phyloP scores from a whole-genome alignment of 2,329 filamentous ascomycete species.

The Cercospora sp. region DNA sequence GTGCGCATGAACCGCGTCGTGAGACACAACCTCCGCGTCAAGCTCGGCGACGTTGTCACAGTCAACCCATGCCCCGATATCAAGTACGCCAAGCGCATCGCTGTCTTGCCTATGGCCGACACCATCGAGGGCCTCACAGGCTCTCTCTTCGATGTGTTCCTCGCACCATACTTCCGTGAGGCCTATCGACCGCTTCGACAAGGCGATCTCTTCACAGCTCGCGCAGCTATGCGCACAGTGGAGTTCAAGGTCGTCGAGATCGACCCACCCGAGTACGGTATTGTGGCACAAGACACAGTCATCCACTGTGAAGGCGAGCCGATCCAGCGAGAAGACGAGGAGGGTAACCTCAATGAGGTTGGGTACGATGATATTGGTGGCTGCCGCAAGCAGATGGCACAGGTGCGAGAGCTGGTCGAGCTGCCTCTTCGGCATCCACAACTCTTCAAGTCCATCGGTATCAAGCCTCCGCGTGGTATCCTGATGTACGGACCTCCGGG shows the following conservation, averaged over 20 bases:
- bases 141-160: constrained; percentile 97
- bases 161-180: constrained; percentile 98
- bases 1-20: constrained; percentile 98
- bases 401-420: constrained; percentile 98
- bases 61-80: constrained; percentile 98
- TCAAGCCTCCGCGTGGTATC: constrained; percentile 98
- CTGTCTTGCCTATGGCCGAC: constrained; percentile 95
- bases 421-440: constrained; percentile 94
- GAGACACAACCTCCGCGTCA: constrained; percentile 95
- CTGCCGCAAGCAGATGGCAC: constrained; percentile 99
- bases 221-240: constrained; percentile 97
- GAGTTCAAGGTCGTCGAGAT: constrained; percentile 99
- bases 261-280: constrained; percentile 96
- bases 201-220: constrained; percentile 95
- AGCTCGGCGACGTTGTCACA: constrained; percentile 97
- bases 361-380: constrained; percentile 99
- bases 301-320: constrained; percentile 98
- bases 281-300: constrained; percentile 96
- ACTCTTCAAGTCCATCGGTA: constrained; percentile 99
- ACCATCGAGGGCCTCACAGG: constrained; percentile 97
- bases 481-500: constrained; percentile 90
- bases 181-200: constrained; percentile 96
- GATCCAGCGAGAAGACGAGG: constrained; percentile 97
- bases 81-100: constrained; percentile 99
- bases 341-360: constrained; percentile 98